Evolutionary conservation across 495 filamentous ascomycete species (phyloP), one percentile per base, ranked within the genome.

Genomic region (Baudoinia panamericana): DNA sequence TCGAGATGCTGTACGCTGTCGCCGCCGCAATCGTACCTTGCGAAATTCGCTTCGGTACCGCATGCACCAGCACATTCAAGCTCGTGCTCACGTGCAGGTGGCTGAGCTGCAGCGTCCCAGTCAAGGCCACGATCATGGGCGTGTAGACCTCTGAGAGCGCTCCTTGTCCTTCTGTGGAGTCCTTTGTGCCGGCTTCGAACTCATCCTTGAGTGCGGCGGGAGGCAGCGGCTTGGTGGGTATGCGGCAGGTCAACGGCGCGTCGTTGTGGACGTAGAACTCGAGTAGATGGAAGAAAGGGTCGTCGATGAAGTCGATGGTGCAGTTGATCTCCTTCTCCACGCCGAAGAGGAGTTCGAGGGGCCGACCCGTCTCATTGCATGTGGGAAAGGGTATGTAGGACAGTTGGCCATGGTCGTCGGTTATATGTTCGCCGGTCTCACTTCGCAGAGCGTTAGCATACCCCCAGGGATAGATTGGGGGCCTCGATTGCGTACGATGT

Each of bases 261-360:
- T 97, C 90, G 65, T 80, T 84, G 68, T 96, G 90, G 53, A 96
- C 78, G 72, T 95, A 96, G 72, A 94, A 95, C 64, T 97, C 90
- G 59, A 95, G 75, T 30, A 96, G 78, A 63, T 97, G 90, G 72
- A 90, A 97, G 68, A 93, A 78, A 15, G 78, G 73, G 62, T 97
- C 90, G 54, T 75, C 66, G 54, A 95, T 72, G 54, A 81, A 70
- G 54, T 76, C 64, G 59, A 96, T 81, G 34, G 90, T 97, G 68
- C 90, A 97, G 63, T 85, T 93, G 50, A 93, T 65, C 49, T 87
- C 82, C 53, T 62, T 60, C 54, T 85, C 81, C 50, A 84, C 61
- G 60, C 87, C 85, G 67, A 92, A 97, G 55, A 72, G 70, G 54
- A 97, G 73, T 46, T 85, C 71, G 50, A 96, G 72, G 1, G 90